Conservation (phyloP, 371 early-diverging fungal species). For the Mortierella sp. region DNA sequence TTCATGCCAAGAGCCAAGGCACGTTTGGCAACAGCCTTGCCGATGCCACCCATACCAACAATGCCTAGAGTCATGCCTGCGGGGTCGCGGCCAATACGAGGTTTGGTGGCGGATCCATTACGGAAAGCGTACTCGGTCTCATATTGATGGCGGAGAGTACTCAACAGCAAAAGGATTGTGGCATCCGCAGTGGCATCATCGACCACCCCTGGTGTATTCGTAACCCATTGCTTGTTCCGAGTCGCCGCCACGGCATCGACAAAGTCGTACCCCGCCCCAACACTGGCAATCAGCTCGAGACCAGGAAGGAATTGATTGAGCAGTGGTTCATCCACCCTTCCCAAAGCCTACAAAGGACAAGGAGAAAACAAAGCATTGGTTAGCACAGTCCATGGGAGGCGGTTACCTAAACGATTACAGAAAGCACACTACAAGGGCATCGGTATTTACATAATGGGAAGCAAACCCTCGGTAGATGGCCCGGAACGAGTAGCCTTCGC, state of each 20-base stretch:
- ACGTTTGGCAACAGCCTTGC: constrained; percentile 64
- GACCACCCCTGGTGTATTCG: constrained; percentile 52
- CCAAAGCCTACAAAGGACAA: constrained; percentile 20
- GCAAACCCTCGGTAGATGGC: constrained; percentile 47
- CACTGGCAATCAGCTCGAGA: constrained; percentile 35
- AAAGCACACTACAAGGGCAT: background rate
- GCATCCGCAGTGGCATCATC: constrained; percentile 65
- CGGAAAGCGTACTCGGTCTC: constrained; percentile 59
- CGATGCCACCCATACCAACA: constrained; percentile 72
- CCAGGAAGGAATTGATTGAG: constrained; percentile 20
- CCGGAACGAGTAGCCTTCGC: constrained; percentile 36
- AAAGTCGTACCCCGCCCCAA: constrained; percentile 53
- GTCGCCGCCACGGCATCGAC: constrained; percentile 49
- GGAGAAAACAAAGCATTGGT: background rate
- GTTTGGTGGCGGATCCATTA: constrained; percentile 32
- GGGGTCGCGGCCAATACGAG: constrained; percentile 61
- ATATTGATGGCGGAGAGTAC: constrained; percentile 59
- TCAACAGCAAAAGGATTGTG: constrained; percentile 61
- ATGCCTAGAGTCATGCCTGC: constrained; percentile 64
- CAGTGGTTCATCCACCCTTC: constrained; percentile 29
- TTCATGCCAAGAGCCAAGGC: constrained; percentile 65
- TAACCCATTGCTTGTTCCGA: constrained; percentile 40
- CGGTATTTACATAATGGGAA: constrained; percentile 41
- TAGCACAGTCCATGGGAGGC: background rate
- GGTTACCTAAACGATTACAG: background rate